A percentile compares a stretch with the other conserved stretches of the same genome.
Conservation (phyloP, 2,329 filamentous ascomycete species). For the Curvularia sp. region DNA sequence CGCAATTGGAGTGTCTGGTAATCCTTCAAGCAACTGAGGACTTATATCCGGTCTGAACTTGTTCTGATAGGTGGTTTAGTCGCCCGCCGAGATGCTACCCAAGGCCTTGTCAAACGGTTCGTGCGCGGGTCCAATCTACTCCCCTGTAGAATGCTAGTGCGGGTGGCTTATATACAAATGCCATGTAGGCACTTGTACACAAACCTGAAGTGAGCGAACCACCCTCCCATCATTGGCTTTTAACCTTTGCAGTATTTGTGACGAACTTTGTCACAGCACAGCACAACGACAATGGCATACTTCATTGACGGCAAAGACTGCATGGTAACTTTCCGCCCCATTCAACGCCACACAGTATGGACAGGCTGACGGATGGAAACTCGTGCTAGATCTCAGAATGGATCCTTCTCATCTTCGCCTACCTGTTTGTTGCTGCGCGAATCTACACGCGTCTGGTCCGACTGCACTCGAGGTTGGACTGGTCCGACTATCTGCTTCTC, state of each 20-base stretch:
- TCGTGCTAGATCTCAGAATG: constrained; percentile 30
- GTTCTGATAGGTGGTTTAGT: constrained; percentile 12
- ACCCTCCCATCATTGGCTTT: constrained; percentile 6
- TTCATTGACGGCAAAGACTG: constrained; percentile 28
- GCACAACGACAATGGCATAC: constrained; percentile 19
- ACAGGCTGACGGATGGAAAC: neutral
- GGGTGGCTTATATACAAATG: constrained; percentile 13
- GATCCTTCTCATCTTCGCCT: constrained; percentile 28
- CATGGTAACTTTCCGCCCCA: constrained; percentile 18
- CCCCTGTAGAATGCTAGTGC: constrained; percentile 2
- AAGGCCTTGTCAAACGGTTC: constrained; percentile 6
- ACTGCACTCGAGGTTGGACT: constrained; percentile 24
- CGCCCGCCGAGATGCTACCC: constrained; percentile 1
- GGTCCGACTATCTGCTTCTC: constrained; percentile 28
- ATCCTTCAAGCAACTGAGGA: constrained; percentile 3
- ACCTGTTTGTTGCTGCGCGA: constrained; percentile 29
- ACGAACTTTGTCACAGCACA: constrained; percentile 8
- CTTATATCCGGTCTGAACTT: constrained; percentile 7
- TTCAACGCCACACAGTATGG: neutral
- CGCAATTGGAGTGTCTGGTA: neutral
- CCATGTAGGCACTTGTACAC: constrained; percentile 1
- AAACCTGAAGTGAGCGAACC: constrained; percentile 12
- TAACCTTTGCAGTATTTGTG: constrained; percentile 4
- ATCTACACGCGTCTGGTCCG: constrained; percentile 23
- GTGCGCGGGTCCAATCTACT: constrained; percentile 6